Percentiles rank a stretch among this genome's conserved stretches.
Conservation (phyloP, 306 rosid genomes). For the Rubus parviflorus region DNA sequence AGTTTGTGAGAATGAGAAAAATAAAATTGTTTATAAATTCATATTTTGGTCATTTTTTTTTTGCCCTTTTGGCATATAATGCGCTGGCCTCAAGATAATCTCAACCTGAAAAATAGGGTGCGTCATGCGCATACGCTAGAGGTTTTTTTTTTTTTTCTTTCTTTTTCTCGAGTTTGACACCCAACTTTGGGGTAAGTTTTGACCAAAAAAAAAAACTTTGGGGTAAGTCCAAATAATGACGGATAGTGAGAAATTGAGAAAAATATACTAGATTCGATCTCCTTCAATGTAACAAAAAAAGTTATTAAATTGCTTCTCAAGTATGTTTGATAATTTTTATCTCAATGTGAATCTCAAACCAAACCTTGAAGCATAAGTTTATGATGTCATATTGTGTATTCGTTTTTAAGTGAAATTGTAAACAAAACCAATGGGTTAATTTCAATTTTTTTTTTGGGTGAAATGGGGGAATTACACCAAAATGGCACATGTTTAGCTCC, state of each 20-base stretch:
- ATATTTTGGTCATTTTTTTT: not conserved
- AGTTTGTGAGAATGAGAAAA: conserved; percentile 27
- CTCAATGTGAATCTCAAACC: not conserved
- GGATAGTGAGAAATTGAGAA: no score
- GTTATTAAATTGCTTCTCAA: not conserved
- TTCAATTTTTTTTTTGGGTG: no score
- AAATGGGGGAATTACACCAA: no score
- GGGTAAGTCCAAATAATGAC: no score
- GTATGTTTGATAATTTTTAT: not conserved
- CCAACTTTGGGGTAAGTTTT: no score
- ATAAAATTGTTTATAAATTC: conserved; percentile 9
- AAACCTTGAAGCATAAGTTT: not conserved
- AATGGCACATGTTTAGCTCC: no score
- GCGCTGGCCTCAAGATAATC: conserved; percentile 10
- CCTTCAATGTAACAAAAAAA: no score
- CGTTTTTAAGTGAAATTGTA: no score
- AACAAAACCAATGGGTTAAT: no score
- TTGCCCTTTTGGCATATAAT: not conserved
- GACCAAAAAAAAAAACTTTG: no score
- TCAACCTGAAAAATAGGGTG: not conserved
- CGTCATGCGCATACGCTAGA: not conserved
- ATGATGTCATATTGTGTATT: not conserved
- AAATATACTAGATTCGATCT: no score
- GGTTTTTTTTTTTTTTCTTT: not conserved
- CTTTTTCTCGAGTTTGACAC: not conserved